Evolutionary conservation across 345 rosid genomes (phyloP).

Genomic region (Salix viminalis): DNA sequence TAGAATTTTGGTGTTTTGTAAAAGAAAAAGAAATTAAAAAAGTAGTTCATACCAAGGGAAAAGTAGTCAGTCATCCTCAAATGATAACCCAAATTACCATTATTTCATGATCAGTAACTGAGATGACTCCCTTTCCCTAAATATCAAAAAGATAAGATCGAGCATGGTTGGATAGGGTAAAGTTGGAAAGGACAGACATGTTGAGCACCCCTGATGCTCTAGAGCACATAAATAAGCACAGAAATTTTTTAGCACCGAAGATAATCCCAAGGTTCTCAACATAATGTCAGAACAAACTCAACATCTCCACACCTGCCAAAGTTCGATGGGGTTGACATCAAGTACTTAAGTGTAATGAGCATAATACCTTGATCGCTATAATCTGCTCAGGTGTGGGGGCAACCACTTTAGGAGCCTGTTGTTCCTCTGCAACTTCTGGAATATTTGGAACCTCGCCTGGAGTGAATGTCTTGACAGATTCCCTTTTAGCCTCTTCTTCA

Average conservation of each 20-base stretch:
- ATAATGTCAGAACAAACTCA: neutral
- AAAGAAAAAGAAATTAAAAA: neutral
- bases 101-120: neutral
- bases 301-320: neutral
- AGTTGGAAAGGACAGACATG: neutral
- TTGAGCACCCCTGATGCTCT: neutral
- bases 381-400: slow-evolving; percentile 95
- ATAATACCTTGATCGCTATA: slow-evolving; percentile 81
- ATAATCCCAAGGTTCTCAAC: neutral
- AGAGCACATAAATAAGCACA: neutral
- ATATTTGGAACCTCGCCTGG: slow-evolving; percentile 57
- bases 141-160: neutral
- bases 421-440: slow-evolving; percentile 49
- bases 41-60: neutral
- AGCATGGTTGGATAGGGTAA: neutral
- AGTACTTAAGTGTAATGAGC: neutral
- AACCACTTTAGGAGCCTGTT: slow-evolving; percentile 64
- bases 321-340: neutral
- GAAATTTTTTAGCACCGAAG: neutral
- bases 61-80: neutral
- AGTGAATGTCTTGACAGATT: slow-evolving; percentile 45
- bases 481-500: slow-evolving; percentile 79
- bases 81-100: neutral
- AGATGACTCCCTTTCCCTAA: neutral
- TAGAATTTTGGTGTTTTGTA: neutral